These are phyloP conservation scores for Cytospora mali DNA, from an alignment of 2,329 filamentous ascomycete genomes.

Conservation along the genomic window DNA sequence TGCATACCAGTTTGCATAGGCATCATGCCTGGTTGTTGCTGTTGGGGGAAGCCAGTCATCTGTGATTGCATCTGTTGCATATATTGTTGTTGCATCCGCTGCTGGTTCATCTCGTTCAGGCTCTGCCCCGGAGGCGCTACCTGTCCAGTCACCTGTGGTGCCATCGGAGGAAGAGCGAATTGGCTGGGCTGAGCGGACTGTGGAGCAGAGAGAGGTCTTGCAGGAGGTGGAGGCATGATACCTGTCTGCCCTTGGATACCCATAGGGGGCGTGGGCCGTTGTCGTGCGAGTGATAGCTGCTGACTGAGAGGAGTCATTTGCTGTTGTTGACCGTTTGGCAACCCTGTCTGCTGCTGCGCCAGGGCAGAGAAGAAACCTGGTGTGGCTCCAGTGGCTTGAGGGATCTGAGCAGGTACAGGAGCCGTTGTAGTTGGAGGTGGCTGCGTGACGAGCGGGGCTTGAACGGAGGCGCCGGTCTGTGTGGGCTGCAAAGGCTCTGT, in stretches of 20 bases:
- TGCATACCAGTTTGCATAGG: constrained; percentile 53
- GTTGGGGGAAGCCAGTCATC: constrained; percentile 41
- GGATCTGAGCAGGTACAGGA: constrained; percentile 38
- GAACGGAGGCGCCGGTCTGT: constrained; percentile 42
- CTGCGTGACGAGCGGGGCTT: constrained; percentile 39
- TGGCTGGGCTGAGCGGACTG: constrained; percentile 74
- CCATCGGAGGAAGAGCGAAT: constrained; percentile 74
- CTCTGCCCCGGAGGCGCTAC: constrained; percentile 76
- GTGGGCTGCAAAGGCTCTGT: constrained; percentile 56
- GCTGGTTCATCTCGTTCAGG: constrained; percentile 70
- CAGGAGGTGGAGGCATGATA: constrained; percentile 75
- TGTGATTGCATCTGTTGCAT: constrained; percentile 50
- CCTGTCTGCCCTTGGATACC: constrained; percentile 60
- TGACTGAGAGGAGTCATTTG: constrained; percentile 46
- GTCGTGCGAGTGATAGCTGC: constrained; percentile 56
- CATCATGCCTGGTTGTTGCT: constrained; percentile 49
- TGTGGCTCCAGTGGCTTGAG: constrained; percentile 56
- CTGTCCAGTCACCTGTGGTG: constrained; percentile 83
- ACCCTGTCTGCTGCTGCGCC: constrained; percentile 51
- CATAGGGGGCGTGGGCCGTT: constrained; percentile 73
- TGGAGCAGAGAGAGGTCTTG: constrained; percentile 83
- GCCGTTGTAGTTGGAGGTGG: constrained; percentile 36
- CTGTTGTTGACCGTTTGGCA: constrained; percentile 39
- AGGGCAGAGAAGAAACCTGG: constrained; percentile 60
- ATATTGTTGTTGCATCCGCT: constrained; percentile 62